Evolutionary conservation across 2,329 filamentous ascomycete species (phyloP).

Genomic region (Venturia pyrina): DNA sequence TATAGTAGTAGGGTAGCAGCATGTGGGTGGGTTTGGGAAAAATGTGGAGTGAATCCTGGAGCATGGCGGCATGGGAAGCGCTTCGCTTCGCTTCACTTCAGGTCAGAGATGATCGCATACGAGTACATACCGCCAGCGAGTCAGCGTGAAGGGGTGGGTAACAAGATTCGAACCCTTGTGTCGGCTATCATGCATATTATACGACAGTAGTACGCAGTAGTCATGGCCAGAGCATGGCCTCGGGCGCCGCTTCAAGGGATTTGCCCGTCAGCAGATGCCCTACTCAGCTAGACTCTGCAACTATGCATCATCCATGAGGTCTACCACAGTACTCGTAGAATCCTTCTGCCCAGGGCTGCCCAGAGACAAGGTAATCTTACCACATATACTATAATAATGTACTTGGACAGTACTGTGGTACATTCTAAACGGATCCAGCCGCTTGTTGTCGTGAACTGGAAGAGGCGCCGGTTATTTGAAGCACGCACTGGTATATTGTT

Average conservation of each 20-base stretch:
- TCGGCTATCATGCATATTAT: not conserved
- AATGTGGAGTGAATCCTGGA: not conserved
- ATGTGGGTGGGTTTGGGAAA: not conserved
- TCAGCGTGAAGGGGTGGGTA: not conserved
- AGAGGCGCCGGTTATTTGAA: no score
- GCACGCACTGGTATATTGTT: no score
- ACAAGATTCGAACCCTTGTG: not conserved
- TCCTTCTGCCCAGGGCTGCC: no score
- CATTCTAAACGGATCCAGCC: not conserved
- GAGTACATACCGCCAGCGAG: not conserved
- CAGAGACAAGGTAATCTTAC: no score
- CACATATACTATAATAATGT: no score
- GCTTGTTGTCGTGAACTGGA: not conserved
- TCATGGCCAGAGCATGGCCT: not conserved
- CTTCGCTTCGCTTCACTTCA: no score
- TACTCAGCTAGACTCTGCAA: not conserved
- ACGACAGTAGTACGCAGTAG: no score
- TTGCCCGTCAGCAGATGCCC: not conserved
- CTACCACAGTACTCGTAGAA: no score
- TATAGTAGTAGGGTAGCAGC: not conserved
- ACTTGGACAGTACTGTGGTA: not conserved
- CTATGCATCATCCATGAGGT: no score
- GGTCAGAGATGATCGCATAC: no score
- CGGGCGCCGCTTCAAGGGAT: not conserved
- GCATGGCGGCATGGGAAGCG: no score